These are phyloP conservation scores for Cytospora paraplurivora DNA, from an alignment of 2,329 filamentous ascomycete species.

Conservation along the genomic window DNA sequence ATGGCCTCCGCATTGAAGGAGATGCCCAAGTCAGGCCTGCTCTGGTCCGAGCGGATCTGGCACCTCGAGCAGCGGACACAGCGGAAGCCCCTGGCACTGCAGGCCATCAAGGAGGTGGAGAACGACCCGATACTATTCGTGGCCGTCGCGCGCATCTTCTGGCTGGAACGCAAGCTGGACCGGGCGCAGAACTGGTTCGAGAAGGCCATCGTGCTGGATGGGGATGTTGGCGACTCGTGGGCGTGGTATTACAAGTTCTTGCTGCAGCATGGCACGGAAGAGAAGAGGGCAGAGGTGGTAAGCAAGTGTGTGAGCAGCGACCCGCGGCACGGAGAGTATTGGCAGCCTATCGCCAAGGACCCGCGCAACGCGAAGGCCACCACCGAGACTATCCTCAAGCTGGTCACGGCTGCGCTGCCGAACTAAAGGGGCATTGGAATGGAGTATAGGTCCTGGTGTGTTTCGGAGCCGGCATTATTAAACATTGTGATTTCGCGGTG, in stretches of 20 bases:
- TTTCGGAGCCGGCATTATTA: neutral
- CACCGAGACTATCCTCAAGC: slow-evolving; percentile 78
- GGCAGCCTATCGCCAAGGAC: slow-evolving; percentile 85
- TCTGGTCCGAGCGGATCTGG: slow-evolving; percentile 97
- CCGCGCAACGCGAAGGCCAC: slow-evolving; percentile 76
- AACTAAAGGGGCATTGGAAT: slow-evolving; percentile 18
- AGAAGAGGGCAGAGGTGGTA: slow-evolving; percentile 85
- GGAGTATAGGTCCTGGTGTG: neutral
- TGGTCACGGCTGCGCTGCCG: slow-evolving; percentile 62
- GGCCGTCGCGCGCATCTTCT: slow-evolving; percentile 92
- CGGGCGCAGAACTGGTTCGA: slow-evolving; percentile 98
- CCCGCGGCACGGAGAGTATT: slow-evolving; percentile 88
- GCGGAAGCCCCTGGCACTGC: slow-evolving; percentile 84
- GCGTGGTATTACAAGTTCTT: slow-evolving; percentile 98
- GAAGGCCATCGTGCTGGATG: slow-evolving; percentile 86
- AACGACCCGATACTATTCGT: slow-evolving; percentile 88
- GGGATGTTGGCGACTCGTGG: slow-evolving; percentile 90
- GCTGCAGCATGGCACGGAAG: slow-evolving; percentile 86
- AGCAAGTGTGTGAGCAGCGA: slow-evolving; percentile 80
- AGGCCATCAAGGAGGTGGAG: slow-evolving; percentile 96
- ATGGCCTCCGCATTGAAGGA: slow-evolving; percentile 95
- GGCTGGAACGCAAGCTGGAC: slow-evolving; percentile 87
- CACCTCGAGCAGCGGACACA: slow-evolving; percentile 89
- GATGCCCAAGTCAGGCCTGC: slow-evolving; percentile 79
- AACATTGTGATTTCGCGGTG: too few species aligned